These are phyloP conservation scores for Larix sibirica DNA, from an alignment of 83 land plant genomes.

Conservation along the genomic window DNA sequence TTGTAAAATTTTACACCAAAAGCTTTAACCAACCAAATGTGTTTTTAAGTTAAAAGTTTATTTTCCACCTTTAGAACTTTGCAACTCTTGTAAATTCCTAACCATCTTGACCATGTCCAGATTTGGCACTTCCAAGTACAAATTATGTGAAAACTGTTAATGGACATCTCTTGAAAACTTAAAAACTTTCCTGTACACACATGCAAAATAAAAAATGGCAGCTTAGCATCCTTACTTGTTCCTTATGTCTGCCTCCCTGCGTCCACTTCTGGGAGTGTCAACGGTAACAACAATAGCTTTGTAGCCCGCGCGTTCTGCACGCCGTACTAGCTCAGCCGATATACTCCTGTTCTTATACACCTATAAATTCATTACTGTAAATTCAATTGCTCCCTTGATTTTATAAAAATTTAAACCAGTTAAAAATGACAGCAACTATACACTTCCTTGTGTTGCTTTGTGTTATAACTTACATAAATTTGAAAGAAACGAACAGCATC, in stretches of 20 bases:
- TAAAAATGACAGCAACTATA: background rate
- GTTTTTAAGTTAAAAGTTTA: too few relatives aligned
- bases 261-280: conserved; percentile 91
- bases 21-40: too few relatives aligned
- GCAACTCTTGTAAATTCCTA: too few relatives aligned
- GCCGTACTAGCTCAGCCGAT: conserved; percentile 75
- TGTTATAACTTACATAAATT: conserved; percentile 53
- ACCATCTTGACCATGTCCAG: too few relatives aligned
- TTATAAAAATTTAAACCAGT: background rate
- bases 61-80: too few relatives aligned
- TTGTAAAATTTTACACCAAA: too few relatives aligned
- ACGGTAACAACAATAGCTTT: conserved; percentile 96
- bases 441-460: background rate
- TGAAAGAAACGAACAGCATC: conserved; percentile 73
- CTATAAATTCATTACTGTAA: conserved; percentile 24
- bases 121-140: too few relatives aligned
- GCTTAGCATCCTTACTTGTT: conserved; percentile 55
- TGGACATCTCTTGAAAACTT: too few relatives aligned
- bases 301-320: conserved; percentile 95
- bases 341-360: conserved; percentile 88
- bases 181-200: too few relatives aligned
- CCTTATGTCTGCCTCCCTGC: conserved; percentile 92
- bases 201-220: too few relatives aligned
- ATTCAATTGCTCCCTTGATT: background rate
- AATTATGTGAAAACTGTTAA: too few relatives aligned